Percentiles rank a stretch among this genome's conserved stretches.
Evolutionary conservation across 2,329 filamentous ascomycete species (phyloP).

Genomic region (Apiospora saccharicola): DNA sequence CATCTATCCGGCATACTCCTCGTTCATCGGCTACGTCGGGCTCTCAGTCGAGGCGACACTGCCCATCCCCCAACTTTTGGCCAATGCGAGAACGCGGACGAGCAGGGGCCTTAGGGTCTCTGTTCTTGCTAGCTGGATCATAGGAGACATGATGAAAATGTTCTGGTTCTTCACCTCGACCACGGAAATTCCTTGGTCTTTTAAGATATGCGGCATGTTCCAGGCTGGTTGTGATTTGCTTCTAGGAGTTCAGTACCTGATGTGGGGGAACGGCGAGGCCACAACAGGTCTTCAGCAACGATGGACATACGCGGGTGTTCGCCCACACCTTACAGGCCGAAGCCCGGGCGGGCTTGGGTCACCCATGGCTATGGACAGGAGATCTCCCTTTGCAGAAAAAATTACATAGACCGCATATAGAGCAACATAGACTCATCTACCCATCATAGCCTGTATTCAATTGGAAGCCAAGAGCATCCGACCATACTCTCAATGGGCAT

Average conservation of each 20-base stretch:
- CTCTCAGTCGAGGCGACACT: conserved; percentile 83
- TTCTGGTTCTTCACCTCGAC: conserved; percentile 81
- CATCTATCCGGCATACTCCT: conserved; percentile 71
- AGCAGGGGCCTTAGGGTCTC: conserved; percentile 81
- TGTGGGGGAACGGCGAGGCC: conserved; percentile 66
- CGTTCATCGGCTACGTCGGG: conserved; percentile 75
- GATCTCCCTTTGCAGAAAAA: conserved; percentile 47
- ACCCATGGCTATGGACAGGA: conserved; percentile 49
- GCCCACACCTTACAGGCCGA: conserved; percentile 39
- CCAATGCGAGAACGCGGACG: conserved; percentile 72
- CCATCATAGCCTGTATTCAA: not conserved
- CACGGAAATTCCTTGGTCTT: conserved; percentile 75
- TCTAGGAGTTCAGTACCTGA: conserved; percentile 76
- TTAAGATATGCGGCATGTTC: conserved; percentile 84
- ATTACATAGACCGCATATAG: conserved; percentile 31
- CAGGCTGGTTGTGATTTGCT: conserved; percentile 80
- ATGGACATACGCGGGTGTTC: conserved; percentile 40
- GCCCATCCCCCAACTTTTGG: conserved; percentile 78
- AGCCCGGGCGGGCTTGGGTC: conserved; percentile 47
- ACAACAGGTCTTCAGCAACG: conserved; percentile 35
- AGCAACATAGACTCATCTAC: not conserved
- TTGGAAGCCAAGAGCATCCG: not conserved
- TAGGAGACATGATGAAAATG: conserved; percentile 87
- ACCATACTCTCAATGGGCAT: not conserved
- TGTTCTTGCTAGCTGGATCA: conserved; percentile 79